Conservation (phyloP, 306 rosid species). For the Quercus wislizeni region DNA sequence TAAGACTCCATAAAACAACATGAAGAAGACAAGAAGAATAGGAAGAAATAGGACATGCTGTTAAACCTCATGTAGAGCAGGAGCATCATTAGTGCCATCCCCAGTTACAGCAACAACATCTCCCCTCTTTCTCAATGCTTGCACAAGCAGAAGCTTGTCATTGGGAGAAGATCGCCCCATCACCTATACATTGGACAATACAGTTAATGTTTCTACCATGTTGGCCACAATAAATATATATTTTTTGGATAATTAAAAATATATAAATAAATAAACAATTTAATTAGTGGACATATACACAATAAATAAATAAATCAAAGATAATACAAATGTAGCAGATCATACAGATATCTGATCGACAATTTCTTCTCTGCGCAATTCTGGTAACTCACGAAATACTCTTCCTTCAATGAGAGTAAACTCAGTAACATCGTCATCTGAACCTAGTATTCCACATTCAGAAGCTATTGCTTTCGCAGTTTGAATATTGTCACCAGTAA, state of each 20-base stretch:
- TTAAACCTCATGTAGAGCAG: slow-evolving; percentile 84
- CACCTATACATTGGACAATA: slow-evolving; percentile 45
- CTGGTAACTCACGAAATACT: slow-evolving; percentile 61
- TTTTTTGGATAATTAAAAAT: too few relatives aligned
- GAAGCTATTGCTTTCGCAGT: slow-evolving; percentile 91
- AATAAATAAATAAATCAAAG: neutral
- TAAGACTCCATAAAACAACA: neutral
- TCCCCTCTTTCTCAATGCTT: slow-evolving; percentile 74
- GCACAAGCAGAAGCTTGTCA: slow-evolving; percentile 92
- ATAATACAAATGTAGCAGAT: neutral
- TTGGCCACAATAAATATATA: neutral
- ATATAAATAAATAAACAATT: neutral
- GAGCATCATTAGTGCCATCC: slow-evolving; percentile 95
- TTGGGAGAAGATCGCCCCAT: slow-evolving; percentile 94
- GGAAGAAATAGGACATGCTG: neutral
- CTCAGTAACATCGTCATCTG: slow-evolving; percentile 53
- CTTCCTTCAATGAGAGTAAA: slow-evolving; percentile 78
- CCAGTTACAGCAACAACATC: slow-evolving; percentile 93
- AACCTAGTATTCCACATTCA: slow-evolving; percentile 85
- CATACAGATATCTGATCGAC: slow-evolving; percentile 70
- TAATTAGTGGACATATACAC: neutral
- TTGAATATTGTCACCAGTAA: slow-evolving; percentile 89
- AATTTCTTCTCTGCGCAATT: slow-evolving; percentile 43
- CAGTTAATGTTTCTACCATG: slow-evolving; percentile 5
- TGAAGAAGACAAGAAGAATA: neutral